Conservation (phyloP, 345 rosid genomes). For the Melaleuca alternifolia region DNA sequence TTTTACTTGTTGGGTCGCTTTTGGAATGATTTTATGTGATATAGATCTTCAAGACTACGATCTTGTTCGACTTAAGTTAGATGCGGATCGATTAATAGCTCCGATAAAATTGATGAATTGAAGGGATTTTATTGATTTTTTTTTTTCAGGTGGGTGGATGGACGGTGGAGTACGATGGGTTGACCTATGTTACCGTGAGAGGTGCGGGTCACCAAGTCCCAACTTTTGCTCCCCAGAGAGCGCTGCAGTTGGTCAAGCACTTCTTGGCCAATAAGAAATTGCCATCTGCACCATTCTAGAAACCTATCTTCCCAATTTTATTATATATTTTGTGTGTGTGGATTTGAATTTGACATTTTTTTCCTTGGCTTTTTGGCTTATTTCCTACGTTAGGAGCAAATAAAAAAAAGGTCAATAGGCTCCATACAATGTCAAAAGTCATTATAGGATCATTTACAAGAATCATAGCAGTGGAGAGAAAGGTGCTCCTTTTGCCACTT, state of each 20-base stretch:
- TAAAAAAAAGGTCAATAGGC: neutral
- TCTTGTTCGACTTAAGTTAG: neutral
- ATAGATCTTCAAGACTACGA: neutral
- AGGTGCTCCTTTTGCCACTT: neutral
- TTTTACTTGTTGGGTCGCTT: neutral
- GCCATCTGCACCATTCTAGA: constrained; percentile 38
- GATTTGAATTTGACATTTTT: neutral
- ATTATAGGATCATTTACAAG: neutral
- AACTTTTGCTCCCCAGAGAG: constrained; percentile 44
- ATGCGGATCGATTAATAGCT: neutral
- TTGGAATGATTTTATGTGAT: neutral
- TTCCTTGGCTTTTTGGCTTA: neutral
- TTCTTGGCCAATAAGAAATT: constrained; percentile 47
- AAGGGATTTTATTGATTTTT: neutral
- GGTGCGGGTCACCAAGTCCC: constrained; percentile 83
- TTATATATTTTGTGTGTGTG: neutral
- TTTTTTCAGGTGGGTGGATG: constrained; percentile 70
- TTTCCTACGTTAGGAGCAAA: neutral
- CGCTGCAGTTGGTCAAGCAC: constrained; percentile 45
- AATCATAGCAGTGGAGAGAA: neutral
- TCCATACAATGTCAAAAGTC: neutral
- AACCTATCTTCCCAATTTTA: neutral
- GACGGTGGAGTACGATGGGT: constrained; percentile 54
- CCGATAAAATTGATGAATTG: neutral
- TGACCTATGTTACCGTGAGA: constrained; percentile 53